phyloP scores from a whole-genome alignment of 2,329 filamentous ascomycete species.

The Beauveria asiatica region DNA sequence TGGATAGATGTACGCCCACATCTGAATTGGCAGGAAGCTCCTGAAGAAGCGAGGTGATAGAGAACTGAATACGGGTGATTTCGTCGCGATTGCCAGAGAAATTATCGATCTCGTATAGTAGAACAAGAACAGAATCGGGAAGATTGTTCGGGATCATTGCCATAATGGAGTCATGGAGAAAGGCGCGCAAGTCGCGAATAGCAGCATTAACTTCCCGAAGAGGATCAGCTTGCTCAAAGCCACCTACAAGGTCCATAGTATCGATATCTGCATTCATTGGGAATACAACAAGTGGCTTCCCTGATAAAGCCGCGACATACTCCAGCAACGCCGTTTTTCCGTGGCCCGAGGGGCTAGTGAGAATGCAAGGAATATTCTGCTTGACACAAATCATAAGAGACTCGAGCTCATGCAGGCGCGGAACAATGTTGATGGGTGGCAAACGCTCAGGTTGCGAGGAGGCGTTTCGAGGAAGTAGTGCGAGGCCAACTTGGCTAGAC shows the following conservation, averaged over 20 bases:
- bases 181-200: constrained; percentile 39
- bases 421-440: constrained; percentile 40
- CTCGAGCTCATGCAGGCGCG: constrained; percentile 66
- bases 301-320: constrained; percentile 70
- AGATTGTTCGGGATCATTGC: constrained; percentile 37
- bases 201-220: constrained; percentile 58
- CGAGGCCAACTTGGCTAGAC: constrained; percentile 73
- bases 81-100: constrained; percentile 29
- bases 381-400: constrained; percentile 81
- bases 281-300: constrained; percentile 70
- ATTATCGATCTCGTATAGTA: constrained; percentile 42
- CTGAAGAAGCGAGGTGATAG: constrained; percentile 31
- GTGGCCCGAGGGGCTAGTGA: constrained; percentile 76
- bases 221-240: constrained; percentile 89
- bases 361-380: constrained; percentile 78
- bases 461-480: constrained; percentile 54
- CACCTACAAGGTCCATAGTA: constrained; percentile 93
- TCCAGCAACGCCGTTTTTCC: constrained; percentile 79
- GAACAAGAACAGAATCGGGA: constrained; percentile 37
- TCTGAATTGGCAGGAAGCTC: constrained; percentile 35
- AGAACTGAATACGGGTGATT: constrained; percentile 29
- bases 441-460: constrained; percentile 43
- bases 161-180: constrained; percentile 44
- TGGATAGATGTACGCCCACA: constrained; percentile 38
- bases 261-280: constrained; percentile 92